Conservation (phyloP, 1,284 basidiomycete genomes). For the Cronartium quercuum region DNA sequence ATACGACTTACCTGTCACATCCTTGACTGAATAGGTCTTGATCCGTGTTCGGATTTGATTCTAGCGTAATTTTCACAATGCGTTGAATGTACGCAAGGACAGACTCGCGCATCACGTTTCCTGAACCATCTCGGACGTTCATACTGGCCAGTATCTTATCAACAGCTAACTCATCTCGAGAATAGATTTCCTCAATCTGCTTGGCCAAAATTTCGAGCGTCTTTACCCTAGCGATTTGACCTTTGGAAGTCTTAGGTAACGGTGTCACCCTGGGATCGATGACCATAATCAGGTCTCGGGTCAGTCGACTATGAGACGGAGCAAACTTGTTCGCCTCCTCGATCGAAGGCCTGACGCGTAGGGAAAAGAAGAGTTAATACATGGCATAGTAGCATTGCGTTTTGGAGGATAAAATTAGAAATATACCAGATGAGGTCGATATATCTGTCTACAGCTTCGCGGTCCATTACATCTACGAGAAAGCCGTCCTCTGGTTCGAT, state of each 20-base stretch:
- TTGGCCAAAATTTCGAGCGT: not conserved
- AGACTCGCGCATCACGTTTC: not conserved
- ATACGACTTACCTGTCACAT: not conserved
- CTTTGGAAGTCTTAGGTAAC: not conserved
- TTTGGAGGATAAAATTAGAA: not conserved
- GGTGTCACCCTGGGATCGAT: not conserved
- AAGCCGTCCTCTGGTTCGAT: not conserved
- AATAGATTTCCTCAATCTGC: not conserved
- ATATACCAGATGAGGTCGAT: not conserved
- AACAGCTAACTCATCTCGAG: not conserved
- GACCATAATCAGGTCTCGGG: not conserved
- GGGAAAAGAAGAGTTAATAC: not conserved
- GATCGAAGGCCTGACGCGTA: not conserved
- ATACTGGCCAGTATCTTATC: not conserved
- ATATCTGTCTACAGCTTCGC: not conserved
- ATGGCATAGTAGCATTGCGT: not conserved
- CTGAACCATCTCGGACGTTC: not conserved
- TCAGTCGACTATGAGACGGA: not conserved
- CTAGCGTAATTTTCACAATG: not conserved
- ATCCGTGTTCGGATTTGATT: not conserved
- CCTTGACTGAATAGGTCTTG: not conserved
- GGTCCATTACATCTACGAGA: not conserved
- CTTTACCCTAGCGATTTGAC: not conserved
- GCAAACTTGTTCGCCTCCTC: not conserved
- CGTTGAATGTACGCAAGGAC: not conserved